phyloP scores from a whole-genome alignment of 768 basidiomycete species.

The Suillus weaverae region DNA sequence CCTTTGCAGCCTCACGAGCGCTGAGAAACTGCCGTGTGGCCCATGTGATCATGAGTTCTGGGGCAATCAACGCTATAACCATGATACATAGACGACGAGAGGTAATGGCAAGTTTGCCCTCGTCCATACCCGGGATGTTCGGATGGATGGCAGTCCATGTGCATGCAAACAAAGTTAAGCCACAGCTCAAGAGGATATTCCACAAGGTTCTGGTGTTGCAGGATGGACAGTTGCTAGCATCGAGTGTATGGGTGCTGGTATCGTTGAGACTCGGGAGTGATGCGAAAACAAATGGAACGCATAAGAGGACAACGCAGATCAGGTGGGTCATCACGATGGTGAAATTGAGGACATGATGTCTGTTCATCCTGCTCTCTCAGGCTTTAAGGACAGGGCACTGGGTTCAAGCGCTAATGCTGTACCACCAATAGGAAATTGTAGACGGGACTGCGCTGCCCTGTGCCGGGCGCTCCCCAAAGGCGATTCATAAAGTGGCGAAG shows the following conservation, averaged over 20 bases:
- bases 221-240: neutral
- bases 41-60: conserved; percentile 24
- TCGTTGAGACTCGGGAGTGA: neutral
- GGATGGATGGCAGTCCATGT: neutral
- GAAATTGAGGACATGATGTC: neutral
- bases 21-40: conserved; percentile 20
- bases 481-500: too few species aligned
- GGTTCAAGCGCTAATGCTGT: neutral
- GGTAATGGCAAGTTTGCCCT: neutral
- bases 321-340: neutral
- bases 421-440: too few species aligned
- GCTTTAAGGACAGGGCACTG: neutral
- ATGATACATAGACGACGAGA: conserved; percentile 12
- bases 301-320: neutral
- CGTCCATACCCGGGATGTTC: neutral
- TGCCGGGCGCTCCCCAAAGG: too few species aligned
- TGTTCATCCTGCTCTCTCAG: neutral
- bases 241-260: neutral
- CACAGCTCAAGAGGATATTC: neutral
- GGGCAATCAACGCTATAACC: conserved; percentile 19
- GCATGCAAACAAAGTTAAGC: neutral
- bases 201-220: neutral
- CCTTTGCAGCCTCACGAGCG: conserved; percentile 6
- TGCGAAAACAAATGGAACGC: neutral
- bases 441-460: too few species aligned